phyloP scores from a whole-genome alignment of 2,329 filamentous ascomycete genomes.

The Arthroderma uncinatum region DNA sequence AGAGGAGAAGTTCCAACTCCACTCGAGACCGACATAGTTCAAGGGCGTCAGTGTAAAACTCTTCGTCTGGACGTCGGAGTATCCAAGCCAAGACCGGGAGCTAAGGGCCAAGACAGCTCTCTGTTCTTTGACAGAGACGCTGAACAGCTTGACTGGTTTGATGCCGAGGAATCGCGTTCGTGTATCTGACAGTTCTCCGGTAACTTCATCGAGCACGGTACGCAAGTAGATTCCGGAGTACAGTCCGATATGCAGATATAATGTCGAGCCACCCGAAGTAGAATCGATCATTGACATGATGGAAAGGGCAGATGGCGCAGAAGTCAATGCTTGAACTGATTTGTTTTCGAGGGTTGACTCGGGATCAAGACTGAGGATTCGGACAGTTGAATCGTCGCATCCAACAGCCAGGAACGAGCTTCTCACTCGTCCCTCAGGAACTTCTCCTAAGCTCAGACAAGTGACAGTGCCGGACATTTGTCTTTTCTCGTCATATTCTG shows the following conservation, averaged over 20 bases:
- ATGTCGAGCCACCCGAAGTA: conserved; percentile 71
- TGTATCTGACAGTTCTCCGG: conserved; percentile 89
- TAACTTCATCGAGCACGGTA: conserved; percentile 88
- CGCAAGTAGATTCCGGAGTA: conserved; percentile 92
- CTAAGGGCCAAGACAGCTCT: conserved; percentile 81
- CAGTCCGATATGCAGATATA: conserved; percentile 92
- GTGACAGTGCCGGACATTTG: conserved; percentile 94
- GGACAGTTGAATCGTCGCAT: conserved; percentile 91
- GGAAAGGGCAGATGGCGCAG: conserved; percentile 73
- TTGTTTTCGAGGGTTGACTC: conserved; percentile 87
- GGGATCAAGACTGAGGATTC: conserved; percentile 79
- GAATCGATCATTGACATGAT: conserved; percentile 97
- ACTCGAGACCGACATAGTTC: conserved; percentile 78
- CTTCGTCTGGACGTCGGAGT: conserved; percentile 75
- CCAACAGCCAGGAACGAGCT: conserved; percentile 93
- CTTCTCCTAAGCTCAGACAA: conserved; percentile 82
- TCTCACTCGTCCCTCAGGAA: conserved; percentile 77
- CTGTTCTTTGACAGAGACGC: conserved; percentile 75
- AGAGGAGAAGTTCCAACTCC: conserved; percentile 93
- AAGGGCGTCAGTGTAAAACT: conserved; percentile 87
- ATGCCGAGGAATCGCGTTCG: conserved; percentile 88
- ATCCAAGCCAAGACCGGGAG: conserved; percentile 91
- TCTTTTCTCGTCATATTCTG: conserved; percentile 89
- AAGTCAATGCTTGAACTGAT: conserved; percentile 85
- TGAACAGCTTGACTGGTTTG: conserved; percentile 79